These are phyloP conservation scores for Gentiana macrophylla DNA, from an alignment of 257 asterid species.

Conservation along the genomic window DNA sequence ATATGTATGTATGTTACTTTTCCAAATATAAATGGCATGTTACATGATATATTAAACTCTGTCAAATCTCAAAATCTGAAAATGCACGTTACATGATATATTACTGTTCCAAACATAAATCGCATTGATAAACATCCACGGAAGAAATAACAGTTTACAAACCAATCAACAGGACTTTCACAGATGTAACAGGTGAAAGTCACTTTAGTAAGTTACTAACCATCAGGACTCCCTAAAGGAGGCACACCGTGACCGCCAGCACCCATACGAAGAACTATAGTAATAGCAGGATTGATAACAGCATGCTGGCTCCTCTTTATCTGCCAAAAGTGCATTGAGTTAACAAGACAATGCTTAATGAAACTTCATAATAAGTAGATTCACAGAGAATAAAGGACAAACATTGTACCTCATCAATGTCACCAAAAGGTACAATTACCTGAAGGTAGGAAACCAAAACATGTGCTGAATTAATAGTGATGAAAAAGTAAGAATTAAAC, in stretches of 20 bases:
- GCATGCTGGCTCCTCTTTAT: conserved; percentile 90
- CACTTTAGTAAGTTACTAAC: conserved; percentile 29
- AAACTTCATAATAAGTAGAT: conserved; percentile 8
- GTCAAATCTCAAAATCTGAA: no score
- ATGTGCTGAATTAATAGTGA: conserved; percentile 11
- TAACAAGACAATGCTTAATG: conserved; percentile 8
- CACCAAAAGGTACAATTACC: conserved; percentile 85
- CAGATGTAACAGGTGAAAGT: background rate
- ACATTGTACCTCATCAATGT: conserved; percentile 73
- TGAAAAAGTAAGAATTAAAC: background rate
- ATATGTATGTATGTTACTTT: no score
- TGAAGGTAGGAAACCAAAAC: conserved; percentile 24
- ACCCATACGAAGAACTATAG: conserved; percentile 72
- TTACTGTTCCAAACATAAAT: no score
- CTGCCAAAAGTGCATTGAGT: conserved; percentile 30
- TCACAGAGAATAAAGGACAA: conserved; percentile 14
- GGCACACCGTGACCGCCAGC: conserved; percentile 93
- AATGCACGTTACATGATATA: no score
- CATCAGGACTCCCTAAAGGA: conserved; percentile 76
- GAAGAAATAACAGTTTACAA: no score
- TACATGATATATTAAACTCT: no score
- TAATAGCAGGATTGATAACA: conserved; percentile 76
- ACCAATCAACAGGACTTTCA: no score
- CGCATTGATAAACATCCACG: background rate
- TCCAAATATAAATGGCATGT: no score